phyloP scores from a whole-genome alignment of 148 eudicot species.

The Fagopyrum tataricum region DNA sequence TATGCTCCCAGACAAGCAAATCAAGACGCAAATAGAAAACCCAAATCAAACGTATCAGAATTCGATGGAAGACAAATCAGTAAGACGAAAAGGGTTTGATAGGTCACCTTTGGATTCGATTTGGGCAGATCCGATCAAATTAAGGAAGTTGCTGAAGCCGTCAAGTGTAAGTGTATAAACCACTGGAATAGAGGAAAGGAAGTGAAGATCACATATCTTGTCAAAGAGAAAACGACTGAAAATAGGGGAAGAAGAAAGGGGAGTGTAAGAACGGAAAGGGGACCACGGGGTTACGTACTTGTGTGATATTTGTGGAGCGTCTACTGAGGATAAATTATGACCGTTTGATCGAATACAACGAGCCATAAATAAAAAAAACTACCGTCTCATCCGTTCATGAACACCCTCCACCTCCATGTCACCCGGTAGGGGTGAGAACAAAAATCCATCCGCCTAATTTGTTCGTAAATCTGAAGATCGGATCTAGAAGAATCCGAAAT shows the following conservation, averaged over 20 bases:
- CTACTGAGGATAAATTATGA: not conserved
- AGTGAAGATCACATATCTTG: conserved; percentile 25
- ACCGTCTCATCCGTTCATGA: too few relatives aligned
- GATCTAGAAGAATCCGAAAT: too few relatives aligned
- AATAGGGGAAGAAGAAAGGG: conserved; percentile 6
- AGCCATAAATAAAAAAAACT: too few relatives aligned
- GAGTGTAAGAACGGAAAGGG: not conserved
- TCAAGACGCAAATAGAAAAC: not conserved
- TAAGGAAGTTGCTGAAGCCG: not conserved
- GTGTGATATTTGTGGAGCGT: conserved; percentile 13
- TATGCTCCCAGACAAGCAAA: not conserved
- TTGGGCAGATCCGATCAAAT: conserved; percentile 1
- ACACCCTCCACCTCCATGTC: too few relatives aligned
- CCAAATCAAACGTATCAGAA: not conserved
- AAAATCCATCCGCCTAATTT: too few relatives aligned
- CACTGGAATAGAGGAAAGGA: conserved; percentile 25
- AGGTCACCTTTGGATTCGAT: conserved; percentile 3
- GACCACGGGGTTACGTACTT: conserved; percentile 31
- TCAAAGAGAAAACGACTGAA: conserved; percentile 19
- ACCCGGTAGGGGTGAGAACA: too few relatives aligned
- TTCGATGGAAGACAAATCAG: not conserved
- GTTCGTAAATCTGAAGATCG: too few relatives aligned
- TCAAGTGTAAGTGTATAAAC: conserved; percentile 1
- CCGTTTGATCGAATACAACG: conserved; percentile 18
- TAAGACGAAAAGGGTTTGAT: not conserved